Evolutionary conservation across 2,329 filamentous ascomycete genomes (phyloP).

Genomic region (Arthrinium phaeospermum): DNA sequence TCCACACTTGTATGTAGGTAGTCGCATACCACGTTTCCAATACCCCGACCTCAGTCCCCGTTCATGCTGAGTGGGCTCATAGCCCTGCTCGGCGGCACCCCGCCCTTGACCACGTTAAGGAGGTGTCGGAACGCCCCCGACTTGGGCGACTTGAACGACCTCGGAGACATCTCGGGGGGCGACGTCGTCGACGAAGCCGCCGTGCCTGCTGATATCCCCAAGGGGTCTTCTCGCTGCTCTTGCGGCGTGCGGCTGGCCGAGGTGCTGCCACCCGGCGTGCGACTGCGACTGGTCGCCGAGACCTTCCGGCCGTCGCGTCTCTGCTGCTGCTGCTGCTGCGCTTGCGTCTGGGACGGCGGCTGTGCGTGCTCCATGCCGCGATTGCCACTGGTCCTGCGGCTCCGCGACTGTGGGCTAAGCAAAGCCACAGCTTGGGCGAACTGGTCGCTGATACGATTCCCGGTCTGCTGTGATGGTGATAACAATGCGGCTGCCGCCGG

Average conservation of each 20-base stretch:
- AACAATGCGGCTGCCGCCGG: background rate
- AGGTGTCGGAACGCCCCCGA: constrained; percentile 25
- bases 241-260: background rate
- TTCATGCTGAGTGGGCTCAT: constrained; percentile 22
- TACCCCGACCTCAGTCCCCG: background rate
- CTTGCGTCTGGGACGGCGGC: background rate
- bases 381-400: background rate
- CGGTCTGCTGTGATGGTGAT: background rate
- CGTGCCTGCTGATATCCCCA: background rate
- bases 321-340: background rate
- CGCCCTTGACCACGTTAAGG: constrained; percentile 18
- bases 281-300: background rate
- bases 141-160: constrained; percentile 17
- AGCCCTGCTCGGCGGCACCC: constrained; percentile 22
- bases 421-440: background rate
- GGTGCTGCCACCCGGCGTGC: background rate
- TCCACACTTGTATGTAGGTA: background rate
- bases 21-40: background rate
- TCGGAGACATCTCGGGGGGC: constrained; percentile 15
- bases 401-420: background rate
- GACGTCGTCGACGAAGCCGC: background rate
- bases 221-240: background rate
- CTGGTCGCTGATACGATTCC: background rate
- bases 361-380: background rate
- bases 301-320: background rate